Percentiles rank a stretch among this genome's conserved stretches.
Evolutionary conservation across 257 asterid genomes (phyloP).

Genomic region (Primulina huaijiensis): DNA sequence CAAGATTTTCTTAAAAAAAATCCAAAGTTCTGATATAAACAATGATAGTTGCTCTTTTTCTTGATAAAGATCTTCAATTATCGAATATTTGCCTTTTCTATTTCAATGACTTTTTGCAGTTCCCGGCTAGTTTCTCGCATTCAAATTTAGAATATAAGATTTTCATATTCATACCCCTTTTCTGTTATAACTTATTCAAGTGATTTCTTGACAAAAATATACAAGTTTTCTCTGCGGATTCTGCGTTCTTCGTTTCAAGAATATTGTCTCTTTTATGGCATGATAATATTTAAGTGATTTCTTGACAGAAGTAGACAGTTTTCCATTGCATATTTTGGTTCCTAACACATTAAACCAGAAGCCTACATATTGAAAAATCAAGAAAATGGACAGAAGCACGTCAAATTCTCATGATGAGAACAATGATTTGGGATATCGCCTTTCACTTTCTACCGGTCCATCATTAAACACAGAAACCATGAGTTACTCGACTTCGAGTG

Average conservation of each 20-base stretch:
- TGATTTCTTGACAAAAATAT: background rate
- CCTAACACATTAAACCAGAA: conserved; percentile 5
- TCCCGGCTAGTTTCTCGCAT: background rate
- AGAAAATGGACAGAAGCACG: conserved; percentile 39
- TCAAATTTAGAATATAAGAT: too few species aligned
- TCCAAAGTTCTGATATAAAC: background rate
- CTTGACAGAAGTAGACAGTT: conserved; percentile 12
- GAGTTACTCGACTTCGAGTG: conserved; percentile 41
- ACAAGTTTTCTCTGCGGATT: background rate
- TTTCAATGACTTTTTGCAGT: background rate
- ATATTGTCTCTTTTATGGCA: background rate
- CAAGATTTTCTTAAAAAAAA: background rate
- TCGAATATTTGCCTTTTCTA: background rate
- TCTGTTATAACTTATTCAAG: background rate
- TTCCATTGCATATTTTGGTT: conserved; percentile 1
- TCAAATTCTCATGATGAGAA: conserved; percentile 52
- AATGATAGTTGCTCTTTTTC: background rate
- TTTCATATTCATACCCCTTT: background rate
- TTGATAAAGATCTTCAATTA: background rate
- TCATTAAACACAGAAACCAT: conserved; percentile 43
- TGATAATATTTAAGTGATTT: conserved; percentile 8
- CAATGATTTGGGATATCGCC: conserved; percentile 49
- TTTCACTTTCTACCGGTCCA: conserved; percentile 50
- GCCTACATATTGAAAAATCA: background rate
- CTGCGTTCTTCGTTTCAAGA: background rate